Evolutionary conservation across 345 rosid species (phyloP).

Genomic region (Pistacia vera): DNA sequence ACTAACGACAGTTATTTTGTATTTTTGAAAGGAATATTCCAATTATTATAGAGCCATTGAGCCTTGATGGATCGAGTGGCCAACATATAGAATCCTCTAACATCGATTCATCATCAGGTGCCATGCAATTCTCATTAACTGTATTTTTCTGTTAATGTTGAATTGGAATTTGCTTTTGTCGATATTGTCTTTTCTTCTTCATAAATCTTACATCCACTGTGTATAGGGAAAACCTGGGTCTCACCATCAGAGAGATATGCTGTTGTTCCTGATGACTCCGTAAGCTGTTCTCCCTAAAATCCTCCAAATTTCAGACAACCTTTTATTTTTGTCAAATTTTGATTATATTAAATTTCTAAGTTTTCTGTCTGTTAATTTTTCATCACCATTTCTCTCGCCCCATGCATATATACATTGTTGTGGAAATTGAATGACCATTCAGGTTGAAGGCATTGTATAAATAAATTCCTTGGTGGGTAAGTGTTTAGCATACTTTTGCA

Average conservation of each 20-base stretch:
- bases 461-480: not conserved
- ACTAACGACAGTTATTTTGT: slow-evolving; percentile 11
- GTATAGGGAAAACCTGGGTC: slow-evolving; percentile 84
- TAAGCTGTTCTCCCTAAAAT: slow-evolving; percentile 31
- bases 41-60: slow-evolving; percentile 68
- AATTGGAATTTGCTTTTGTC: not conserved
- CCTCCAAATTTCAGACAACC: no score
- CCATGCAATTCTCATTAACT: slow-evolving; percentile 1
- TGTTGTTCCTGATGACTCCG: slow-evolving; percentile 86
- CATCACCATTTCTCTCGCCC: not conserved
- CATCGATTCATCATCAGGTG: slow-evolving; percentile 76
- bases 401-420: not conserved
- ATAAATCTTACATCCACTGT: slow-evolving; percentile 3
- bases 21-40: slow-evolving; percentile 60
- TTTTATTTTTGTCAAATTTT: not conserved
- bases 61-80: slow-evolving; percentile 82
- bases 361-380: not conserved
- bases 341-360: not conserved
- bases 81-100: slow-evolving; percentile 72
- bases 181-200: not conserved
- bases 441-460: not conserved
- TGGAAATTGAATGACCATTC: not conserved
- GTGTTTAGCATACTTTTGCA: slow-evolving; percentile 3
- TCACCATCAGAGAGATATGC: slow-evolving; percentile 92
- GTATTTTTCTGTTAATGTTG: not conserved